phyloP scores from a whole-genome alignment of 768 basidiomycete species.

The Tricholoma hemisulphureum region DNA sequence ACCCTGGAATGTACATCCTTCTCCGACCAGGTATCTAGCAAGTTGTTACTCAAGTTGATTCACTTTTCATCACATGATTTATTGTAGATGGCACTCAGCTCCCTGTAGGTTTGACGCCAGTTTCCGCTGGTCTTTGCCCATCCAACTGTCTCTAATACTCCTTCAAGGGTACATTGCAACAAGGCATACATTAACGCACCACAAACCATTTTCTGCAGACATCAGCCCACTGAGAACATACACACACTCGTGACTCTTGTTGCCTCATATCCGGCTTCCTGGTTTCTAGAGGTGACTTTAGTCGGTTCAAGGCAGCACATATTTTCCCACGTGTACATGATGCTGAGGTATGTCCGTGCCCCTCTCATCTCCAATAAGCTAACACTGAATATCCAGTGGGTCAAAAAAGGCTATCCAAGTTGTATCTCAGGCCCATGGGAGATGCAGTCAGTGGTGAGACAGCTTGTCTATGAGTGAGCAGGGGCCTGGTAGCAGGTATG shows the following conservation, averaged over 20 bases:
- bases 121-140: constrained; percentile 5
- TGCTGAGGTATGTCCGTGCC: constrained; percentile 18
- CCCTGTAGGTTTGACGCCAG: constrained; percentile 4
- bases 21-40: constrained; percentile 1
- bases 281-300: constrained; percentile 3
- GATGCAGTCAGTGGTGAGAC: too few species aligned
- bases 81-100: constrained; percentile 4
- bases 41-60: constrained; percentile 5
- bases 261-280: constrained; percentile 18
- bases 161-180: constrained; percentile 4
- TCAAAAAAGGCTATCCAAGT: constrained; percentile 15
- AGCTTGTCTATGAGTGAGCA: too few species aligned
- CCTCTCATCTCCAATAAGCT: constrained; percentile 2
- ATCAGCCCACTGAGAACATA: constrained; percentile 9
- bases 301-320: constrained; percentile 17
- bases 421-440: constrained; percentile 17
- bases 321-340: constrained; percentile 28
- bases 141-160: constrained; percentile 11
- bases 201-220: constrained; percentile 8
- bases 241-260: constrained; percentile 11
- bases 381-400: constrained; percentile 16
- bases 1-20: constrained; percentile 8
- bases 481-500: too few species aligned
- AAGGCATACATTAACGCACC: not conserved
- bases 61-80: constrained; percentile 5